Conservation (phyloP, 2,329 filamentous ascomycete genomes). For the Hymenoscyphus fructigenus region DNA sequence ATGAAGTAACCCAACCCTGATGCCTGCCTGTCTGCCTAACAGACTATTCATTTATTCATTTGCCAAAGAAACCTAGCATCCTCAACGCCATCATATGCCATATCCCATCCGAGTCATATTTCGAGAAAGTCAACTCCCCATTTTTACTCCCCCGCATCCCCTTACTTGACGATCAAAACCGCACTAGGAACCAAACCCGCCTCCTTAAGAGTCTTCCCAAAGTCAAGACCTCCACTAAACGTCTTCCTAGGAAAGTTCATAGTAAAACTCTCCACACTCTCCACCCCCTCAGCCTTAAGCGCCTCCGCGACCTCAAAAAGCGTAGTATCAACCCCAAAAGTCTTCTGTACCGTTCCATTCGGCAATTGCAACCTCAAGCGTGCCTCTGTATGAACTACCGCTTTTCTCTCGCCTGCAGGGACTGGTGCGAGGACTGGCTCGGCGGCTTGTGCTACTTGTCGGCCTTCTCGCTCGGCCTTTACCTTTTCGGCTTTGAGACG, state of each 20-base stretch:
- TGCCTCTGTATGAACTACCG: conserved; percentile 58
- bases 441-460: conserved; percentile 40
- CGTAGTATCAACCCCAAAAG: conserved; percentile 83
- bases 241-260: conserved; percentile 86
- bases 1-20: not conserved
- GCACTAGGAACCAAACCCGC: conserved; percentile 87
- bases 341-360: conserved; percentile 79
- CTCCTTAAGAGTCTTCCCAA: conserved; percentile 90
- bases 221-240: conserved; percentile 68
- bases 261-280: conserved; percentile 72
- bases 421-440: conserved; percentile 44
- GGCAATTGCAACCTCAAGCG: conserved; percentile 78
- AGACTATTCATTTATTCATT: not conserved
- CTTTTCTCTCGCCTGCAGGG: conserved; percentile 41
- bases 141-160: not conserved
- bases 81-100: not conserved
- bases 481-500: conserved; percentile 80
- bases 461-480: conserved; percentile 84
- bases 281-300: conserved; percentile 70
- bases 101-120: not conserved
- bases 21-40: not conserved
- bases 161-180: conserved; percentile 72
- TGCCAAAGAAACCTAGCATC: not conserved
- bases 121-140: not conserved
- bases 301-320: conserved; percentile 87